Base-by-base conservation (phyloP, 2,329 filamentous ascomycete genomes). In the Fusarium vanettenii region DNA sequence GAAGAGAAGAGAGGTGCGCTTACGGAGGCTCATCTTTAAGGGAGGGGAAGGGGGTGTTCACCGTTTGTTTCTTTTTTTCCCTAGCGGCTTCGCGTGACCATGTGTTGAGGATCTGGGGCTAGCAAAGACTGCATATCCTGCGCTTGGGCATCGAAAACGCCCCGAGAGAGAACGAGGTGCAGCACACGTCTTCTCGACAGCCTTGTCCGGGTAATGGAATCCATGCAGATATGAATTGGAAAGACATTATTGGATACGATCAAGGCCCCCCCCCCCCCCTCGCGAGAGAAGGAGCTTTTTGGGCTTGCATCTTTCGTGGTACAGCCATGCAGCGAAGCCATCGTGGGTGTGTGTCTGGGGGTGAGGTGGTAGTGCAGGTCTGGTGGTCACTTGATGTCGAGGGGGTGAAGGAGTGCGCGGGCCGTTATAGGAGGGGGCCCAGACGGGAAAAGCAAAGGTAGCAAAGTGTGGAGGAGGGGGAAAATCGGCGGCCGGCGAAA, bases 351-450 rank as follows among this genome's bases (percentile, higher is more conserved):
- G 43, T 48, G 43, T 57, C 22, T 33, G 63, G 60, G 66, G 66
- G 60, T 60, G 64, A 67, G 64, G 68, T 71, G 64, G 64, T 71
- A 71, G 63, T 71, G 52, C 60, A 75, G 52, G 52, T 68, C 59
- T 39, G 57, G 20, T 60, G 66, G 66, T 73, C 71, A 76, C 73
- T 78, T 76, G 69, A 76, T 66, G 64, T 60, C 22, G 25, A 31
- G 29, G 52, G 50, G 35, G 48, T 63, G 43, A 27, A 55, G 64
- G 45, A 45, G 39, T 56, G 27, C 52, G 48, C 41, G n/a, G 37
- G 55, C 59, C 64, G 52, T n/a, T 64, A 64, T 48, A 48, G 43
- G 43, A 48, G 43, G 41, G 64, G 62, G 29, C 60, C 66, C 63
- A 64, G 64, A 71, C 37, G 59, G 69, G 60, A 31, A 50, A 60